Evolutionary conservation across 768 basidiomycete genomes (phyloP).

Genomic region (Mycena epipterygia): DNA sequence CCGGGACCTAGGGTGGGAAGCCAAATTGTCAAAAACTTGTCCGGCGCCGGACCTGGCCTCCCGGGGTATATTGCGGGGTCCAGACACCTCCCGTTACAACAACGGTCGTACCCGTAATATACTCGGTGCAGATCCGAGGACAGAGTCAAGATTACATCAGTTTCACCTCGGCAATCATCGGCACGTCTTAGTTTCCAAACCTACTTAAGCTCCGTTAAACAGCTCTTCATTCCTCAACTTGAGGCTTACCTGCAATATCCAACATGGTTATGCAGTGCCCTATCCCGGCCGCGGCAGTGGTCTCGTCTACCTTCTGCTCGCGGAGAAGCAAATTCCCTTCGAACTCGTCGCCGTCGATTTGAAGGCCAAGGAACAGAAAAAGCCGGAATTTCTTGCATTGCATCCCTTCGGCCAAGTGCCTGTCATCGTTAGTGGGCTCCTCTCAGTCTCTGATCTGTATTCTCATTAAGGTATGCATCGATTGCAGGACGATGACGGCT

Average conservation of each 20-base stretch:
- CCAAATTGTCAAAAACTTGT: no score
- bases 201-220: constrained; percentile 9
- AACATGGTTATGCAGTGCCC: constrained; percentile 57
- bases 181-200: neutral
- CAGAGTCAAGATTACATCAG: constrained; percentile 7
- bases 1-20: no score
- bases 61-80: no score
- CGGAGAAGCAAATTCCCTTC: no score
- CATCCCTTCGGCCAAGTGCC: constrained; percentile 67
- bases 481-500: constrained; percentile 57
- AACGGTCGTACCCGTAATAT: no score
- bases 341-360: constrained; percentile 53
- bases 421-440: constrained; percentile 31
- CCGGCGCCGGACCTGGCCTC: no score
- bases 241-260: constrained; percentile 5
- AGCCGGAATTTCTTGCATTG: constrained; percentile 46
- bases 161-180: neutral
- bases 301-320: constrained; percentile 57
- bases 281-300: constrained; percentile 60
- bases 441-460: constrained; percentile 37
- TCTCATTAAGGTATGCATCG: neutral
- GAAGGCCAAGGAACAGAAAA: constrained; percentile 57
- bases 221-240: no score
- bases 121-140: no score
- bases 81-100: no score